phyloP scores from a whole-genome alignment of 2,329 filamentous ascomycete species.

The Lizonia empirigonia region DNA sequence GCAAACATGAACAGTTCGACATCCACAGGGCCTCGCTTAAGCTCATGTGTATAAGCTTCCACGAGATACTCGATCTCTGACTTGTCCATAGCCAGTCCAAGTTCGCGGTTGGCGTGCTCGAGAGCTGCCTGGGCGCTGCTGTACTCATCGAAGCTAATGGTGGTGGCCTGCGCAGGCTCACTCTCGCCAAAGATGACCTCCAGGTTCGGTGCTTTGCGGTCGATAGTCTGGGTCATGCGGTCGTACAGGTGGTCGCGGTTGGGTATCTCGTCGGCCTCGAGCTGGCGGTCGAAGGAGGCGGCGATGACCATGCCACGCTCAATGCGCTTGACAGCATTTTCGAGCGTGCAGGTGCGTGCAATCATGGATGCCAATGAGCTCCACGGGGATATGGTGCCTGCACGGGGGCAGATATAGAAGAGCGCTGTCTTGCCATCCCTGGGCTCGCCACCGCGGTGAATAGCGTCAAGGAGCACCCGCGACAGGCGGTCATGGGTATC shows the following conservation, averaged over 20 bases:
- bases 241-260: constrained; percentile 80
- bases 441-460: constrained; percentile 57
- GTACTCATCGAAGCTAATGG: constrained; percentile 71
- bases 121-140: constrained; percentile 72
- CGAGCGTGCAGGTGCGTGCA: constrained; percentile 85
- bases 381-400: constrained; percentile 89
- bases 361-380: constrained; percentile 96
- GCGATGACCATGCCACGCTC: constrained; percentile 84
- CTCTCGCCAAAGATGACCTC: constrained; percentile 78
- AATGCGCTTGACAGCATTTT: constrained; percentile 73
- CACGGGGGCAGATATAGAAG: constrained; percentile 78
- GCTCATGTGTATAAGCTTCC: constrained; percentile 72
- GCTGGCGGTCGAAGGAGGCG: constrained; percentile 62
- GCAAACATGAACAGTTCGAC: constrained; percentile 99
- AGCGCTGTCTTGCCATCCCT: constrained; percentile 60
- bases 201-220: constrained; percentile 69
- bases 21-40: constrained; percentile 75
- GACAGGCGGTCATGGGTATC: constrained; percentile 53
- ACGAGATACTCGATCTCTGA: constrained; percentile 94
- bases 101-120: constrained; percentile 79
- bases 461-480: constrained; percentile 53
- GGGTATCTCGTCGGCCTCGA: constrained; percentile 58
- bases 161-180: constrained; percentile 68
- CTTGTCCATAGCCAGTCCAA: constrained; percentile 84
- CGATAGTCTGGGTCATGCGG: constrained; percentile 91